Evolutionary conservation across 2,329 filamentous ascomycete species (phyloP), one percentile per base, ranked within the genome.

Genomic region (Escovopsis sp.): DNA sequence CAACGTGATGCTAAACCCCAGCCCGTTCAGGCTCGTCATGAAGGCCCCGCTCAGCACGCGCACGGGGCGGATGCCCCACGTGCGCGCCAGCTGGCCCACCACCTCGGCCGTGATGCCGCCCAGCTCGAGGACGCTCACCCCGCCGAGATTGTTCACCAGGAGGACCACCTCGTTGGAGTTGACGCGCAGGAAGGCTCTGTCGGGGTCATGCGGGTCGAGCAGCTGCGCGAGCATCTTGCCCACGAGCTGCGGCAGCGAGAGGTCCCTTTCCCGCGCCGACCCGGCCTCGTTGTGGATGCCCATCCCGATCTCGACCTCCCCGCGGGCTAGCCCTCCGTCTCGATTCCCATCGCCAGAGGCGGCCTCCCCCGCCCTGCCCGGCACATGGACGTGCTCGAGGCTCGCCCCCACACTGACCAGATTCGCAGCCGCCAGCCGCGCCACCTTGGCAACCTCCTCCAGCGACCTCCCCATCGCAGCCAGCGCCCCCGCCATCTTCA

Each of bases 361-460:
- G 30, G 65, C 66, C 43, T 73, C 69, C 6, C 63, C 51, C 2
- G 63, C 70, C 40, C 86, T 70, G 4, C 88, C 87, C 0, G 88
- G 88, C 0, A 94, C 83, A 52, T 94, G 88, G n/a, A 94, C 87
- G 53, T 93, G 87, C 43, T 81, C 79, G 29, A 94, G 61, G 35
- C 82, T 88, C 3, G 83, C 81, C 13, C 87, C 88, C 16, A 94
- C 82, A 29, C 80, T 86, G 25, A 92, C 80, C 6, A 88, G 60
- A 51, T 93, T 93, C 14, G 72, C 66, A 3, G 82, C 77, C 3
- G 74, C 72, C 34, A 85, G 59, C 48, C 76, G 68, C 6, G 85
- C 86, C 10, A 87, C 72, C 42, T 68, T 65, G 40, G 76, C 70
- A 3, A 92, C 82, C 38, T 93, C 72, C 16, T 76, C 67, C 42